Base-by-base conservation (phyloP, 345 rosid species). In the Populus deltoides region DNA sequence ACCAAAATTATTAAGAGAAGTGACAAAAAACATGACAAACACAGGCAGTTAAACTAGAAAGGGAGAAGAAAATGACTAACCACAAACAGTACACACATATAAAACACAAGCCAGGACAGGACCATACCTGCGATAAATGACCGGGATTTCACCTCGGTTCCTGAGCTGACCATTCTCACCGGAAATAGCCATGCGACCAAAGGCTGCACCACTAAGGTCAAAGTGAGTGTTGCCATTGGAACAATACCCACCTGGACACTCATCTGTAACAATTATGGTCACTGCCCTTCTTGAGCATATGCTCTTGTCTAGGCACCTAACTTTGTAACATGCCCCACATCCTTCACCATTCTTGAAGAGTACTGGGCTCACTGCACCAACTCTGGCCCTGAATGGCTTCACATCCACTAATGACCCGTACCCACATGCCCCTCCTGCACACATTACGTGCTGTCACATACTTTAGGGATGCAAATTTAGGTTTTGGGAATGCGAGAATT, bases 181-280 rank as follows among this genome's bases (percentile, higher is more conserved):
- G 33, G 93, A 38, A 24, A 90, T 81, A 31, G 97, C 97, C 94
- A 95, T 83, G 51, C 90, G 93, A 17, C 99, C 98, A 77, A 95
- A 95, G 29, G 98, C 99, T 2, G 99, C 97, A 57, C 98, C 99
- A 10, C 99, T 95, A 65, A 93, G 93, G 84, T 93, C 98, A 83
- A 93, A 96, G 81, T 96, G 99, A 74, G 89, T 81, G 78, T 83
- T 87, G 2, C 92, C 89, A 24, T 82, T 83, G 66, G 88, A 71
- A 84, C 98, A 92, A 81, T 87, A 85, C 7, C 88, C 93, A 3
- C 83, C 96, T 3, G 90, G 99, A 81, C 98, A 90, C 86, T 92
- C 96, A 82, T 95, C 99, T 3, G 93, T 95, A 31, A 90, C 94
- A 63, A 95, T 95, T 66, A 93, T 83, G n/a, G 99, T 95, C 75